Evolutionary conservation across 805 yeast species (phyloP).

Genomic region (Pichia californica): DNA sequence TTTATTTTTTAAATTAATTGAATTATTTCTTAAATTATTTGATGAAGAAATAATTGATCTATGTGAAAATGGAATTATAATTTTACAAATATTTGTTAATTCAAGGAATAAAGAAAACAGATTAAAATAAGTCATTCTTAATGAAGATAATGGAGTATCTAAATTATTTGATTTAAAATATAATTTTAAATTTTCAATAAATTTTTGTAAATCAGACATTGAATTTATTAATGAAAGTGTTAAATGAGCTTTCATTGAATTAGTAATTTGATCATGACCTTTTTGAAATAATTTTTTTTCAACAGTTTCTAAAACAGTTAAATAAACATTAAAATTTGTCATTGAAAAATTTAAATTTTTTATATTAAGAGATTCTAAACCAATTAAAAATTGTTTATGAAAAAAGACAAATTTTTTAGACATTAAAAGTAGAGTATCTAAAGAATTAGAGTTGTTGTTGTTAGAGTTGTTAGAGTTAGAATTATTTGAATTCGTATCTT

Average conservation of each 20-base stretch:
- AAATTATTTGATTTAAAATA: constrained; percentile 6
- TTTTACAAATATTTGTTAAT: constrained; percentile 19
- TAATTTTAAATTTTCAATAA: constrained; percentile 15
- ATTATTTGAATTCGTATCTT: neutral
- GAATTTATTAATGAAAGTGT: constrained; percentile 15
- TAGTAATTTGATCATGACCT: constrained; percentile 11
- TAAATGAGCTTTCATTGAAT: constrained; percentile 14
- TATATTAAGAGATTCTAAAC: constrained; percentile 14
- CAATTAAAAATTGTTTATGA: constrained; percentile 16
- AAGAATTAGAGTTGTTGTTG: too few relatives aligned
- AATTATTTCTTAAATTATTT: neutral
- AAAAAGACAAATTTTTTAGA: constrained; percentile 21
- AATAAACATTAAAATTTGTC: constrained; percentile 15
- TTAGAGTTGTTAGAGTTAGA: too few relatives aligned
- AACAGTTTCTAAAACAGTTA: constrained; percentile 16
- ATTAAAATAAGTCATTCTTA: constrained; percentile 24
- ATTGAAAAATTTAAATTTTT: constrained; percentile 11
- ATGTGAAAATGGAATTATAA: constrained; percentile 21
- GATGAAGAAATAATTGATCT: too few relatives aligned
- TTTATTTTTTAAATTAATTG: neutral
- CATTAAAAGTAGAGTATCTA: constrained; percentile 14
- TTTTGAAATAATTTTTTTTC: constrained; percentile 15
- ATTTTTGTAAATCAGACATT: constrained; percentile 19
- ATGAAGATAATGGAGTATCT: constrained; percentile 7
- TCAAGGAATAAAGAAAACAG: constrained; percentile 27